Evolutionary conservation across 2,329 filamentous ascomycete genomes (phyloP), one percentile per base, ranked within the genome.

Genomic region (Bimuria novae-zelandiae): DNA sequence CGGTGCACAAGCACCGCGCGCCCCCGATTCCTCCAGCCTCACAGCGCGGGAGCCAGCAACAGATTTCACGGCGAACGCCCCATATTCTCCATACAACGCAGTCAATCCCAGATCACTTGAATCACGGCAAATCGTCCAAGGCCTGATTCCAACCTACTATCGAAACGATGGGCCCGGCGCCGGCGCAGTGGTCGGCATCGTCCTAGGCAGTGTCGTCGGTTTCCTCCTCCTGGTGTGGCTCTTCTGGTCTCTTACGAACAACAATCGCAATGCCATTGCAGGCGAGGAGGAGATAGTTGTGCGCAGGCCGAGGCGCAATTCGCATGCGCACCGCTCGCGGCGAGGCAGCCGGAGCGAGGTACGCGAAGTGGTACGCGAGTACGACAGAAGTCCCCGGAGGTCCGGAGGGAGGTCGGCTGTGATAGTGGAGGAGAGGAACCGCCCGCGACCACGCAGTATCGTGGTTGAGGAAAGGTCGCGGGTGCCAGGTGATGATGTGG

Each of bases 61-160:
- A 12, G 54, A 64, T 48, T 37, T 53, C 30, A 46, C 55, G 10
- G 51, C 55, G 27, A 30, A 47, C 39, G 16, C 22, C 42, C 39
- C 45, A n/a, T 47, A 59, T 41, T 45, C 51, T 30, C 48, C 57
- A 19, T 50, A 60, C 30, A 12, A 4, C 46, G 57, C 58, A 23
- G 58, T 62, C 50, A 43, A 50, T 32, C 41, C 44, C 25, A 54
- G 51, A 19, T 39, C 52, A 8, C 43, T 65, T 14, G 60, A 56
- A 39, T 60, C 61, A 51, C 62, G 65, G 19, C 60, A 62, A 17
- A 52, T 62, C 49, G 39, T 56, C 11, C 49, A 61, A 19, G 63
- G 72, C 52, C 78, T 84, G 55, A 85, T 89, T 61, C 84, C 85
- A 1, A 80, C 82, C 22, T 83, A 83, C 60, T 89, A 89, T 71